phyloP scores from a whole-genome alignment of 768 basidiomycete genomes.

The Termitomyces sp. region DNA sequence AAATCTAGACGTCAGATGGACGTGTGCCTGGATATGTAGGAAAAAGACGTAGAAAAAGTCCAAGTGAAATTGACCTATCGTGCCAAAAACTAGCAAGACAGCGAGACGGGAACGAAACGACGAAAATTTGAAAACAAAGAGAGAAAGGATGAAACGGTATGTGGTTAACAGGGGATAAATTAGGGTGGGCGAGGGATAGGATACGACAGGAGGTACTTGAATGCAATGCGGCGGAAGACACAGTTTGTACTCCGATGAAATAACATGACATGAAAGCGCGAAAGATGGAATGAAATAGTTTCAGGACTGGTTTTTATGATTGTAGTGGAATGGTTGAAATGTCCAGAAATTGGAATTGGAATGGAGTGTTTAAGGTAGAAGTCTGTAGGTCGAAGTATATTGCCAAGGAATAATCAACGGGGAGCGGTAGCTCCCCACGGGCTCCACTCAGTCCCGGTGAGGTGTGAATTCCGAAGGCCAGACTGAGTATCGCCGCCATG shows the following conservation, averaged over 20 bases:
- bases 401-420: slow-evolving; percentile 13
- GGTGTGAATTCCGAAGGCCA: slow-evolving; percentile 11
- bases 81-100: not conserved
- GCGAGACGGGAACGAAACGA: not conserved
- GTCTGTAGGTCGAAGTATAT: not conserved
- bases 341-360: slow-evolving; percentile 6
- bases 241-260: slow-evolving; percentile 3
- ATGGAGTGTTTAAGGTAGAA: not conserved
- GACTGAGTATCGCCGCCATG: slow-evolving; percentile 15
- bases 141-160: no score
- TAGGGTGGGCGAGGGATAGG: slow-evolving; percentile 10
- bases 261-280: slow-evolving; percentile 7
- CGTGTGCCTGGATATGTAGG: slow-evolving; percentile 7
- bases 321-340: slow-evolving; percentile 5
- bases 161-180: not conserved
- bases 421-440: slow-evolving; percentile 23
- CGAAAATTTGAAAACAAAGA: not conserved
- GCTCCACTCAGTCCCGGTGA: slow-evolving; percentile 24
- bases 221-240: slow-evolving; percentile 4
- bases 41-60: not conserved
- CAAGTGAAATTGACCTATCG: not conserved
- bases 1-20: slow-evolving; percentile 15
- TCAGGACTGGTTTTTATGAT: slow-evolving; percentile 3
- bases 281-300: slow-evolving; percentile 13
- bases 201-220: slow-evolving; percentile 1